A percentile compares a stretch with the other conserved stretches of the same genome.
phyloP scores from a whole-genome alignment of 495 filamentous ascomycete species.

The Talaromyces ruber region DNA sequence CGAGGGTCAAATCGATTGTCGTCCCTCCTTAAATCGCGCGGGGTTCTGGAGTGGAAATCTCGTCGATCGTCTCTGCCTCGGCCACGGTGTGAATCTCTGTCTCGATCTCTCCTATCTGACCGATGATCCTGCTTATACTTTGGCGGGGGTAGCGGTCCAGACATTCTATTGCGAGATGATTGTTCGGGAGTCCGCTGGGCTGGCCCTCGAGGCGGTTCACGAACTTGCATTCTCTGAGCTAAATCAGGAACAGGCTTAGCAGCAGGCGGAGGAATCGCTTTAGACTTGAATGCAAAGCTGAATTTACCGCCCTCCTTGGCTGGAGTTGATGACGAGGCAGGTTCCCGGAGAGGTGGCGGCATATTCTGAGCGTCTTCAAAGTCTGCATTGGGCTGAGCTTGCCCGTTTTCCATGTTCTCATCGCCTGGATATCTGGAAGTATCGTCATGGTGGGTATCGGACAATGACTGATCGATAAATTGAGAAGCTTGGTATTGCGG shows the following conservation, averaged over 20 bases:
- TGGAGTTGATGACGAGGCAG: constrained; percentile 42
- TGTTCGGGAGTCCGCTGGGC: constrained; percentile 26
- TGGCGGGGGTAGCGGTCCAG: constrained; percentile 26
- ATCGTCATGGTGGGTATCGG: not conserved
- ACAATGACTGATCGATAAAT: constrained; percentile 6
- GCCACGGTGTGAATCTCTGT: constrained; percentile 25
- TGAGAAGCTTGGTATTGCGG: constrained; percentile 13
- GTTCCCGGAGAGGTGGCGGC: constrained; percentile 38
- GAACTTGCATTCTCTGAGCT: constrained; percentile 57
- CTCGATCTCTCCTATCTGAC: constrained; percentile 31
- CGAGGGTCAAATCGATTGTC: constrained; percentile 30
- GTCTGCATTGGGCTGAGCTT: constrained; percentile 25
- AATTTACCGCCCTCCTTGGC: constrained; percentile 61
- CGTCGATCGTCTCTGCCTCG: constrained; percentile 31
- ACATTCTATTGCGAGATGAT: constrained; percentile 28
- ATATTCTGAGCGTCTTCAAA: constrained; percentile 29
- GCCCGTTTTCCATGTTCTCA: constrained; percentile 53
- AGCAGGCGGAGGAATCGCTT: constrained; percentile 44
- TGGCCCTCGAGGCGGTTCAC: constrained; percentile 37
- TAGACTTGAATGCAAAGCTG: constrained; percentile 80
- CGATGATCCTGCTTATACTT: constrained; percentile 37
- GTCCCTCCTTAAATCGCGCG: constrained; percentile 37
- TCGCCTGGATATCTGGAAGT: constrained; percentile 19
- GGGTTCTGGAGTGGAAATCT: constrained; percentile 37
- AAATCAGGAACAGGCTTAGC: constrained; percentile 66